phyloP scores from a whole-genome alignment of 306 rosid genomes.

The Herpetospermum pedunculosum region DNA sequence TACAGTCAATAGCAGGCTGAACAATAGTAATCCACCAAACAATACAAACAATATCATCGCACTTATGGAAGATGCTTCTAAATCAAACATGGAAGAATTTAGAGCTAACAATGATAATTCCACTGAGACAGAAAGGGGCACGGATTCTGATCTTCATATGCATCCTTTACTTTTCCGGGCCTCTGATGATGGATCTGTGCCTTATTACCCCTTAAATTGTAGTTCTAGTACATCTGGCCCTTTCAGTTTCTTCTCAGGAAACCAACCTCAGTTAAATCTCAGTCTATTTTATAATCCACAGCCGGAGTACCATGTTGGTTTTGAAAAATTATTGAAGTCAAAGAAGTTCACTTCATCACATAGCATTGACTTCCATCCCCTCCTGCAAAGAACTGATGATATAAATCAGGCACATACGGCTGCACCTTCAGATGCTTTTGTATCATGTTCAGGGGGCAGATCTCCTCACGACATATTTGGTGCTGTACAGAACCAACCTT shows the following conservation, averaged over 20 bases:
- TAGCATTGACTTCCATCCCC: constrained; percentile 91
- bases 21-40: constrained; percentile 7
- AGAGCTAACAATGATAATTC: constrained; percentile 28
- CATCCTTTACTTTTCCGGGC: constrained; percentile 88
- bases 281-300: constrained; percentile 60
- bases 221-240: constrained; percentile 39
- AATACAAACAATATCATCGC: constrained; percentile 4
- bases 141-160: constrained; percentile 60
- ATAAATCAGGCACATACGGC: background rate
- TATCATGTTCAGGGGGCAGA: constrained; percentile 17
- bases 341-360: constrained; percentile 37
- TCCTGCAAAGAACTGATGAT: constrained; percentile 63
- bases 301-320: constrained; percentile 38
- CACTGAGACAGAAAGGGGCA: constrained; percentile 33
- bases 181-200: constrained; percentile 44
- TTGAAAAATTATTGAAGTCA: constrained; percentile 31
- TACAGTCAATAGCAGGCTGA: constrained; percentile 19
- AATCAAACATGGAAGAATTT: constrained; percentile 26
- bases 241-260: constrained; percentile 53
- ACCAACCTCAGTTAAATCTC: constrained; percentile 63
- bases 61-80: constrained; percentile 20
- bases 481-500: constrained; percentile 25
- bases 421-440: constrained; percentile 11
- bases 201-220: constrained; percentile 49
- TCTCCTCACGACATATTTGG: constrained; percentile 21